These are phyloP conservation scores for Exophiala aquamarina DNA, from an alignment of 2,329 filamentous ascomycete genomes.

Conservation along the genomic window DNA sequence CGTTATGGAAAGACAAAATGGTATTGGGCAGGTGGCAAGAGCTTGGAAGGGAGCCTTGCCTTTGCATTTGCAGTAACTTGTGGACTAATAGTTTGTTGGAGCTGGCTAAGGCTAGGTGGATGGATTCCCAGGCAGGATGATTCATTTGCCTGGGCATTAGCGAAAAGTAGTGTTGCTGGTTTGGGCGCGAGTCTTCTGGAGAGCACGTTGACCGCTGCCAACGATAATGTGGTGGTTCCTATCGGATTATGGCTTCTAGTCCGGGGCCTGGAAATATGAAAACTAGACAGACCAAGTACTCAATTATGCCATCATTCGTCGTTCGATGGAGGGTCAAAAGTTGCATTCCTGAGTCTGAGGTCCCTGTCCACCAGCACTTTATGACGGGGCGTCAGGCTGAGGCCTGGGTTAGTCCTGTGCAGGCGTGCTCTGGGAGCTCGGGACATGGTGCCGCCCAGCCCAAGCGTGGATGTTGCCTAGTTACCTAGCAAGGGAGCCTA, in stretches of 20 bases:
- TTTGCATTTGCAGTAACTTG: slow-evolving; percentile 77
- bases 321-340: too few species aligned
- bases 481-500: too few species aligned
- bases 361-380: too few species aligned
- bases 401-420: too few species aligned
- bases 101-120: slow-evolving; percentile 74
- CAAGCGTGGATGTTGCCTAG: too few species aligned
- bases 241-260: slow-evolving; percentile 91
- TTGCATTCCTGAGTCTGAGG: too few species aligned
- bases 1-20: slow-evolving; percentile 86
- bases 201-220: slow-evolving; percentile 91
- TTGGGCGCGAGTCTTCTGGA: slow-evolving; percentile 85
- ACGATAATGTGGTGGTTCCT: slow-evolving; percentile 97
- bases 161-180: slow-evolving; percentile 71
- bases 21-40: slow-evolving; percentile 97
- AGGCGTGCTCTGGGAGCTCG: too few species aligned
- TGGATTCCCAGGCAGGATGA: slow-evolving; percentile 51
- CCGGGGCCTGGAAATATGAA: slow-evolving; percentile 59
- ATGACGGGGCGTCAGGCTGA: too few species aligned
- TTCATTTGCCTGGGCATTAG: slow-evolving; percentile 31
- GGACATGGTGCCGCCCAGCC: too few species aligned
- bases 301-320: too few species aligned
- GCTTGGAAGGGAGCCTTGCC: slow-evolving; percentile 79
- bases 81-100: slow-evolving; percentile 68
- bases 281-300: too few species aligned